Conservation (phyloP, 805 yeast species). For the Vanderwaltozyma polyspora region DNA sequence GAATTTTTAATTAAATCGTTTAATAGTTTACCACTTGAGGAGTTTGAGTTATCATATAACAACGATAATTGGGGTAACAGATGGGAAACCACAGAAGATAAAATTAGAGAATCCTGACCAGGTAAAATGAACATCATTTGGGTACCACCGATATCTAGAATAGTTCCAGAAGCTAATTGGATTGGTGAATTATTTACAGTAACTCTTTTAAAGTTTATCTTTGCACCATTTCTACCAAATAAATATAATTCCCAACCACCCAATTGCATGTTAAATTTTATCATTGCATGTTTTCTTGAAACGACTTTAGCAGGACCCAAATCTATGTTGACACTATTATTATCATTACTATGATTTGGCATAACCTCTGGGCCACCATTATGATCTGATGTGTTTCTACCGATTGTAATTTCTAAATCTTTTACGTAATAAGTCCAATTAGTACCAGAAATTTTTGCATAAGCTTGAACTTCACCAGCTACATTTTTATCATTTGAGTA, state of each 20-base stretch:
- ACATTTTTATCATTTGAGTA: conserved; percentile 63
- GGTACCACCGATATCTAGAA: conserved; percentile 90
- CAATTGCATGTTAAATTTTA: conserved; percentile 59
- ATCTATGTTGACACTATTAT: conserved; percentile 49
- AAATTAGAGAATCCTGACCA: conserved; percentile 65
- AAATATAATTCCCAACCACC: conserved; percentile 82
- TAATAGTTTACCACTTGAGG: conserved; percentile 12
- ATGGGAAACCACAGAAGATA: conserved; percentile 28
- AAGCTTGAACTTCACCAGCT: conserved; percentile 81
- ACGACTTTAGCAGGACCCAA: conserved; percentile 97
- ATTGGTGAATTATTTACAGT: conserved; percentile 30
- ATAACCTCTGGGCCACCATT: conserved; percentile 3
- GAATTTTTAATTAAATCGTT: conserved; percentile 18
- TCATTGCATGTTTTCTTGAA: conserved; percentile 78
- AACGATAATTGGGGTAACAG: conserved; percentile 24
- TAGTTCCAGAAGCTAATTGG: conserved; percentile 72
- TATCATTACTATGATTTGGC: not conserved
- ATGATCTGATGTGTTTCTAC: conserved; percentile 56
- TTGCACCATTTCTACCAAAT: conserved; percentile 85
- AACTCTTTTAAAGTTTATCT: conserved; percentile 56
- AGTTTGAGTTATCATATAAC: conserved; percentile 6
- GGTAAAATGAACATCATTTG: conserved; percentile 99
- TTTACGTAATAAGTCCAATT: conserved; percentile 94
- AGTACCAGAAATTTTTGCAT: conserved; percentile 88
- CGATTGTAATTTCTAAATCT: conserved; percentile 61